Percentiles rank a stretch among this genome's conserved stretches.
These are phyloP conservation scores for Scedosporium minutisporum DNA, from an alignment of 2,329 filamentous ascomycete species.

Conservation along the genomic window DNA sequence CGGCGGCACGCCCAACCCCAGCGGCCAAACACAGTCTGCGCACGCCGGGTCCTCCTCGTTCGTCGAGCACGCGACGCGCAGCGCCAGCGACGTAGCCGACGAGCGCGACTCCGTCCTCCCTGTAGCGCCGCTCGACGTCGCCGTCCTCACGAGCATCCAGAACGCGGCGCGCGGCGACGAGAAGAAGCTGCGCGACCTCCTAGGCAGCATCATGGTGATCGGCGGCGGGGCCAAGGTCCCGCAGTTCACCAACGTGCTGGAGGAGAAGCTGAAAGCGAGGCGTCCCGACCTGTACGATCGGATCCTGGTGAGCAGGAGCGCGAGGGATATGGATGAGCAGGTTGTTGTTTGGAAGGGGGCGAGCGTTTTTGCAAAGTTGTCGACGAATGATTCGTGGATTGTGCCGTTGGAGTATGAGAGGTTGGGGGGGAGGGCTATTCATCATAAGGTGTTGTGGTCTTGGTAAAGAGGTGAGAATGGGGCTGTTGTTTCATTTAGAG, in stretches of 20 bases:
- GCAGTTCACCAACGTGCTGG: conserved; percentile 71
- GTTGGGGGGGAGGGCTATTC: conserved; percentile 69
- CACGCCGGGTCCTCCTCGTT: not conserved
- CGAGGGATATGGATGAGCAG: conserved; percentile 89
- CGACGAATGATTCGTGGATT: conserved; percentile 94
- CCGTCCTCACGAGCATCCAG: conserved; percentile 80
- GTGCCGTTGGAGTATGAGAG: conserved; percentile 79
- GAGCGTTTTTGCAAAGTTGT: conserved; percentile 87
- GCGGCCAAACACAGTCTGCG: conserved; percentile 6
- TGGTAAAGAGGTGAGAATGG: conserved; percentile 29
- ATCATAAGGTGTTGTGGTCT: conserved; percentile 66
- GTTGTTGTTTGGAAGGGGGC: conserved; percentile 98
- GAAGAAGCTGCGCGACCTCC: conserved; percentile 82
- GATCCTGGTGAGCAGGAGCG: conserved; percentile 59
- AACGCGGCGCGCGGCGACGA: conserved; percentile 84
- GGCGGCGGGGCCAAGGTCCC: conserved; percentile 76
- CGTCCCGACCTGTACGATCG: conserved; percentile 50
- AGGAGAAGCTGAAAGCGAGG: conserved; percentile 66
- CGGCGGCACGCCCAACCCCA: conserved; percentile 33
- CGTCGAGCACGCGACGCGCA: conserved; percentile 29
- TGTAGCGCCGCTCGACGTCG: conserved; percentile 72
- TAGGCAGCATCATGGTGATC: conserved; percentile 83
- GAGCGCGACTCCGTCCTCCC: conserved; percentile 76
- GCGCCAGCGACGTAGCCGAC: conserved; percentile 44
- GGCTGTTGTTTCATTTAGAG: not conserved